Evolutionary conservation across 108 stramenopile genomes (phyloP).

Genomic region (Conticribra weissflogii): DNA sequence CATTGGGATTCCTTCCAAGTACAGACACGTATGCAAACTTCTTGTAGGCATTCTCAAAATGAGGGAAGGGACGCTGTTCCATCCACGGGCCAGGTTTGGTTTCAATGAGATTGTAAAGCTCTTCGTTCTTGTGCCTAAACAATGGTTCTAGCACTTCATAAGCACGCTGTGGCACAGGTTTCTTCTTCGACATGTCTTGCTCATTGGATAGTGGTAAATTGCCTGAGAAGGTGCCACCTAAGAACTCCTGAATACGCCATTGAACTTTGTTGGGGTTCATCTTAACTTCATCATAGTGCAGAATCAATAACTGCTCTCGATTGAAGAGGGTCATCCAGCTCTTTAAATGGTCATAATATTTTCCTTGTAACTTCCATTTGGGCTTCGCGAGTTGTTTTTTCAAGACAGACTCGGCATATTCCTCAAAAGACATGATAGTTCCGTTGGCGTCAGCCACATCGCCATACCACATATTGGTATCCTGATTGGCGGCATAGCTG

Average conservation of each 20-base stretch:
- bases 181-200: too few relatives aligned
- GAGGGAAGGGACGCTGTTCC: conserved; percentile 10
- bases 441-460: conserved; percentile 20
- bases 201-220: too few relatives aligned
- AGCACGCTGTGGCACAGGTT: neutral
- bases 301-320: neutral
- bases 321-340: conserved; percentile 7
- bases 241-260: conserved; percentile 15
- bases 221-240: neutral
- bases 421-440: conserved; percentile 24
- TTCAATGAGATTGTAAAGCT: neutral
- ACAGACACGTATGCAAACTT: conserved; percentile 10
- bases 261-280: neutral
- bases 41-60: neutral
- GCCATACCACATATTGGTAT: conserved; percentile 16
- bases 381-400: neutral
- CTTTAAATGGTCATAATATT: conserved; percentile 24
- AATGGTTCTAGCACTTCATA: neutral
- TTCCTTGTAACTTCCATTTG: neutral
- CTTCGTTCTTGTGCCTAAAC: neutral
- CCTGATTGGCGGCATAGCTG: neutral
- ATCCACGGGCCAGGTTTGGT: neutral
- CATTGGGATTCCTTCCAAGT: conserved; percentile 14
- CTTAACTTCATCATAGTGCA: neutral
- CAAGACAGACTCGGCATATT: conserved; percentile 17